Evolutionary conservation across 1,284 basidiomycete species (phyloP).

Genomic region (Pisolithus thermaeus): DNA sequence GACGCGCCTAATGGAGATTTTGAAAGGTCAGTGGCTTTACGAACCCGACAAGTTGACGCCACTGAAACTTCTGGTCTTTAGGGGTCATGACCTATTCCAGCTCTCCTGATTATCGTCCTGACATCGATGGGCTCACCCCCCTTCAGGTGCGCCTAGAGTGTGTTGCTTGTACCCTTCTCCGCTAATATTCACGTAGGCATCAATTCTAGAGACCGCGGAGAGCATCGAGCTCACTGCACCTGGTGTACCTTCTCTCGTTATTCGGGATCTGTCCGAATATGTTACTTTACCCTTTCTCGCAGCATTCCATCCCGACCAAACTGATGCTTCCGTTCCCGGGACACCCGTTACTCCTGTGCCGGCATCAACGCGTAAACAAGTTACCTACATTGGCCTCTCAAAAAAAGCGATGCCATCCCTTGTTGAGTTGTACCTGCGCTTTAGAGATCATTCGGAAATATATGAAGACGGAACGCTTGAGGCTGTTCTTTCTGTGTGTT

Average conservation of each 20-base stretch:
- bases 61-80: constrained; percentile 20
- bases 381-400: constrained; percentile 83
- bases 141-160: constrained; percentile 56
- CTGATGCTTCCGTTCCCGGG: constrained; percentile 5
- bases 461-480: constrained; percentile 84
- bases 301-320: constrained; percentile 52
- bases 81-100: constrained; percentile 75
- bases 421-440: constrained; percentile 64
- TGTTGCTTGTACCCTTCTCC: neutral
- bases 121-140: constrained; percentile 79
- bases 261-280: constrained; percentile 83
- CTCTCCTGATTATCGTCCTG: constrained; percentile 83
- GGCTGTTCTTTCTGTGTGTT: constrained; percentile 69
- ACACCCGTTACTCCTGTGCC: constrained; percentile 23
- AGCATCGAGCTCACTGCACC: constrained; percentile 59
- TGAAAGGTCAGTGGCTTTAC: constrained; percentile 54
- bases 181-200: constrained; percentile 37
- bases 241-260: constrained; percentile 65
- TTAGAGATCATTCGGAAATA: constrained; percentile 55
- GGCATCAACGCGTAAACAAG: constrained; percentile 46
- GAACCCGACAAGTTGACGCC: neutral
- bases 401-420: constrained; percentile 86
- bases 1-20: constrained; percentile 64
- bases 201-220: constrained; percentile 65
- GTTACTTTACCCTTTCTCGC: constrained; percentile 80